Conservation (phyloP, 768 basidiomycete species). For the Xerocomellus intermedius region DNA sequence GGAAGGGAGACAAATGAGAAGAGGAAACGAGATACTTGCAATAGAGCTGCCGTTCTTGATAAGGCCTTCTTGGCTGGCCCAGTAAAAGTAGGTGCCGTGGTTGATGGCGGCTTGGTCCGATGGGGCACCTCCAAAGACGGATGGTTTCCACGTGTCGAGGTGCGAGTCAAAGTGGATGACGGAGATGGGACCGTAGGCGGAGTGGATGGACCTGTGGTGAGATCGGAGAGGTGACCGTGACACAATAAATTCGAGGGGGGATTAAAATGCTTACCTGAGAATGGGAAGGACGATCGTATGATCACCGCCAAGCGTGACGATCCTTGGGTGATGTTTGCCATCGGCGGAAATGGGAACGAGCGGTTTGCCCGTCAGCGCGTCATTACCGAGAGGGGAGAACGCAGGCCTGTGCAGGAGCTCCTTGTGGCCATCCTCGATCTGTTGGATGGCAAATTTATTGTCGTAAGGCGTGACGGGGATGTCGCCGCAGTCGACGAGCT, state of each 20-base stretch:
- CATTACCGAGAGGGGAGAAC: conserved; percentile 61
- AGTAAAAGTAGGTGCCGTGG: conserved; percentile 90
- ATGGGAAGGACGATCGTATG: conserved; percentile 78
- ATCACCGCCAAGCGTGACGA: conserved; percentile 85
- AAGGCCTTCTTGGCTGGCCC: conserved; percentile 80
- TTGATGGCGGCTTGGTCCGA: conserved; percentile 74
- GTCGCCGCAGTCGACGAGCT: conserved; percentile 75
- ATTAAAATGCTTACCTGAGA: conserved; percentile 25
- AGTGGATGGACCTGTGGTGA: conserved; percentile 59
- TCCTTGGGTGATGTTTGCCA: conserved; percentile 72
- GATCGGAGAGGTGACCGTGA: not conserved
- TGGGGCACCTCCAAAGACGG: conserved; percentile 72
- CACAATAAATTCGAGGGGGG: not conserved
- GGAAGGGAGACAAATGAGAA: conserved; percentile 11
- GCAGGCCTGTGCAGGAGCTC: conserved; percentile 62
- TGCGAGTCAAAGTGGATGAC: conserved; percentile 90
- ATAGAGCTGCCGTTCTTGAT: conserved; percentile 76
- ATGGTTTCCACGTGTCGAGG: conserved; percentile 76
- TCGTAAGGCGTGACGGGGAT: conserved; percentile 80
- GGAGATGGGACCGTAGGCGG: conserved; percentile 75
- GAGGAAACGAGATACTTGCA: conserved; percentile 61
- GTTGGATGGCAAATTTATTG: conserved; percentile 67
- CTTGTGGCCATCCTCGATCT: conserved; percentile 74
- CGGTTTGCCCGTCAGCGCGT: conserved; percentile 54
- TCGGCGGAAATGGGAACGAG: conserved; percentile 62